A percentile compares a stretch with the other conserved stretches of the same genome.
Evolutionary conservation across 2,329 filamentous ascomycete genomes (phyloP).

Genomic region (Trichophyton simii): DNA sequence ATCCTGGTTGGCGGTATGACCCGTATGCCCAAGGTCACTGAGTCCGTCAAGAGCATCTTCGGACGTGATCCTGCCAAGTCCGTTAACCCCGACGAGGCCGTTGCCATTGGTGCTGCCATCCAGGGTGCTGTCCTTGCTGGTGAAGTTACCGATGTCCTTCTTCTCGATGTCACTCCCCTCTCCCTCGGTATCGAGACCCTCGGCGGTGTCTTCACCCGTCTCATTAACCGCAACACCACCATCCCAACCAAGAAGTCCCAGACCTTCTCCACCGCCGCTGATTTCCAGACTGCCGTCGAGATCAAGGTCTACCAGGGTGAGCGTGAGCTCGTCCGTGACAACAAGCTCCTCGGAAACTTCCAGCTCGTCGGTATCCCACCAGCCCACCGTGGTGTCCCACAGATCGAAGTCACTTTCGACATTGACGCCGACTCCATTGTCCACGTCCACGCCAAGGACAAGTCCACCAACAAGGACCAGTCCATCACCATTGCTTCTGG

Average conservation of each 20-base stretch:
- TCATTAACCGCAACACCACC: conserved; percentile 98
- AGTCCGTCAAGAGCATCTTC: conserved; percentile 94
- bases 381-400: conserved; percentile 88
- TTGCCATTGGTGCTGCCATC: conserved; percentile 92
- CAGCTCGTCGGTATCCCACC: conserved; percentile 95
- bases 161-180: conserved; percentile 89
- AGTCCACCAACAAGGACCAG: conserved; percentile 98
- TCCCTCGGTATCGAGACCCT: conserved; percentile 98
- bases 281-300: conserved; percentile 97
- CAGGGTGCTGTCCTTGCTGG: conserved; percentile 94
- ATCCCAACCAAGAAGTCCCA: conserved; percentile 99
- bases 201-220: conserved; percentile 90
- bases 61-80: conserved; percentile 94
- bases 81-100: conserved; percentile 96
- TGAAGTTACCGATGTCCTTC: conserved; percentile 89
- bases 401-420: conserved; percentile 96
- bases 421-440: conserved; percentile 97
- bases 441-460: conserved; percentile 96
- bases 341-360: conserved; percentile 99
- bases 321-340: conserved; percentile 96
- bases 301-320: conserved; percentile 99
- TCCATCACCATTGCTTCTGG: conserved; percentile 97
- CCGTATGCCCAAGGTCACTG: conserved; percentile 95
- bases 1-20: conserved; percentile 99
- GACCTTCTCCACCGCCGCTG: conserved; percentile 91